Evolutionary conservation across 768 basidiomycete species (phyloP).

Genomic region (Agaricus blazei): DNA sequence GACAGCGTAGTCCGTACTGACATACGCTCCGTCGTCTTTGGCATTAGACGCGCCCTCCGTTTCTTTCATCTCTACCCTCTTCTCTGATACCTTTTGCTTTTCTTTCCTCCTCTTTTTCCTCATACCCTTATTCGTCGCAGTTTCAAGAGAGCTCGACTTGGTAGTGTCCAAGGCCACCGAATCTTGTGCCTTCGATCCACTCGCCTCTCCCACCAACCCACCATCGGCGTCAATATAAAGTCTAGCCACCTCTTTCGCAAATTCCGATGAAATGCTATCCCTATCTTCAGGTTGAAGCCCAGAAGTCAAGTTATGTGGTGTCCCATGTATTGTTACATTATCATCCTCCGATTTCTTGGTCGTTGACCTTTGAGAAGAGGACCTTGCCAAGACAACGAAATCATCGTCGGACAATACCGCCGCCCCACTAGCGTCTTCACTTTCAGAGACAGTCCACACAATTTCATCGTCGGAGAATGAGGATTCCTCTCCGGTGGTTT

Average conservation of each 20-base stretch:
- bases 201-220: neutral
- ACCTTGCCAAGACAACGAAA: constrained; percentile 39
- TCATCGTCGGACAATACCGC: constrained; percentile 40
- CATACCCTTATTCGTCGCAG: neutral
- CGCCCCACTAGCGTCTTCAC: constrained; percentile 18
- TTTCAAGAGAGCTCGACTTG: neutral
- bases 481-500: neutral
- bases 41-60: neutral
- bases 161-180: neutral
- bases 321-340: neutral
- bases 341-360: neutral
- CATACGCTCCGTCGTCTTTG: neutral
- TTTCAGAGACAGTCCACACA: constrained; percentile 41
- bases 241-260: neutral
- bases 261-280: neutral
- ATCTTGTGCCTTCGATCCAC: neutral
- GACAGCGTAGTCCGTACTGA: neutral
- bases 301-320: neutral
- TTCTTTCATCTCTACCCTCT: neutral
- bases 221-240: neutral
- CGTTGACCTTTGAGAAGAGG: neutral
- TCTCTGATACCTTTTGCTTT: constrained; percentile 13
- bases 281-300: neutral
- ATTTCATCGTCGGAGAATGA: constrained; percentile 50
- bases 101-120: constrained; percentile 12